Evolutionary conservation across 2,329 filamentous ascomycete genomes (phyloP).

Genomic region (Sordariomycetes sp.): DNA sequence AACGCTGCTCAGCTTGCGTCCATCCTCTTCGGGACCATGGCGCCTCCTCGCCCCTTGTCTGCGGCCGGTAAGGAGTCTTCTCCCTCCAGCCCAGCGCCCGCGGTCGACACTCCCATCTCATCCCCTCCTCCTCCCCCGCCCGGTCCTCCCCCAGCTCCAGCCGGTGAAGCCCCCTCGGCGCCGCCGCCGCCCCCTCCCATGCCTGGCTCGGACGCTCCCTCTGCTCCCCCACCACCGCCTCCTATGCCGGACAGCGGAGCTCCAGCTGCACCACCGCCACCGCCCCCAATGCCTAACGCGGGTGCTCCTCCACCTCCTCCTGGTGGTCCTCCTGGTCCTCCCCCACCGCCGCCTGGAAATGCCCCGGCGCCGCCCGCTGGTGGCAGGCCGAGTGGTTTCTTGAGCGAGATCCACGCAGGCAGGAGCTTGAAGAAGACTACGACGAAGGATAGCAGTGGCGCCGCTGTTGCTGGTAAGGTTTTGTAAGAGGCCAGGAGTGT

Average conservation of each 20-base stretch:
- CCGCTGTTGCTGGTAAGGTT: slow-evolving; percentile 69
- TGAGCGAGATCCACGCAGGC: slow-evolving; percentile 78
- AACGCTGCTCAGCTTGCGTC: slow-evolving; percentile 88
- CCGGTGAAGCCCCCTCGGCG: slow-evolving; percentile 16
- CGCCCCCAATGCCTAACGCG: slow-evolving; percentile 22
- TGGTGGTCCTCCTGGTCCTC: slow-evolving; percentile 27
- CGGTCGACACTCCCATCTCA: slow-evolving; percentile 29
- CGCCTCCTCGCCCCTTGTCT: slow-evolving; percentile 78
- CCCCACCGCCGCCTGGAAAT: slow-evolving; percentile 34
- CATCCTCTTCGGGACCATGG: slow-evolving; percentile 96
- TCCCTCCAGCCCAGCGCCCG: slow-evolving; percentile 25
- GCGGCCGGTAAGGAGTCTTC: slow-evolving; percentile 64
- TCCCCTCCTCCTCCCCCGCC: slow-evolving; percentile 28
- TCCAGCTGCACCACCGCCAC: slow-evolving; percentile 19
- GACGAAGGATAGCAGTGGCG: slow-evolving; percentile 76
- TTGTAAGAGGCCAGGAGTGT: slow-evolving; percentile 24
- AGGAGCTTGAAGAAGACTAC: slow-evolving; percentile 74
- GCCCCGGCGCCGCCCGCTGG: slow-evolving; percentile 35
- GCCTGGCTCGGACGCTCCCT: slow-evolving; percentile 14
- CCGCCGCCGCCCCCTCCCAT: slow-evolving; percentile 20
- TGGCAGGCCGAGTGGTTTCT: slow-evolving; percentile 51
- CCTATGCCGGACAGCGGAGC: slow-evolving; percentile 15
- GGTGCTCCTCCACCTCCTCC: slow-evolving; percentile 25
- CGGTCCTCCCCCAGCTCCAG: slow-evolving; percentile 13
- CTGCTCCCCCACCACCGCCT: slow-evolving; percentile 17